phyloP scores from a whole-genome alignment of 1,284 basidiomycete species.

The Boletus smithii region DNA sequence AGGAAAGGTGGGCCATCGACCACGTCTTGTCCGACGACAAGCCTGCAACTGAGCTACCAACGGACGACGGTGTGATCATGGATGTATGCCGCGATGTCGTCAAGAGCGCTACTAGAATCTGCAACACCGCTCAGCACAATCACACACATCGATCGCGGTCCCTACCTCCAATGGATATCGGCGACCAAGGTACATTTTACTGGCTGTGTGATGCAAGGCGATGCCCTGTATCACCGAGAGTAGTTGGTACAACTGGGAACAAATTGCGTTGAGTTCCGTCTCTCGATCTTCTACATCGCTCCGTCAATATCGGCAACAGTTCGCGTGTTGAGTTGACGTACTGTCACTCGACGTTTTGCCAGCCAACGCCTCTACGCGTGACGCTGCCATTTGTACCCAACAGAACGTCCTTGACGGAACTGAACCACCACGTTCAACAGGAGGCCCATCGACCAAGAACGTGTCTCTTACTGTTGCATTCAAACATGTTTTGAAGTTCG shows the following conservation, averaged over 20 bases:
- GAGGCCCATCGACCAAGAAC: slow-evolving; percentile 1
- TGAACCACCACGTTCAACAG: slow-evolving; percentile 26
- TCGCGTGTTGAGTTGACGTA: slow-evolving; percentile 22
- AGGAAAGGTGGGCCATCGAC: slow-evolving; percentile 43
- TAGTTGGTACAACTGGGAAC: slow-evolving; percentile 52
- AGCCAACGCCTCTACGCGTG: slow-evolving; percentile 41
- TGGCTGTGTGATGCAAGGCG: slow-evolving; percentile 63
- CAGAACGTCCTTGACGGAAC: slow-evolving; percentile 58
- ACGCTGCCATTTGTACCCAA: slow-evolving; percentile 48
- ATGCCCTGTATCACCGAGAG: slow-evolving; percentile 78
- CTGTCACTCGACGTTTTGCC: slow-evolving; percentile 39
- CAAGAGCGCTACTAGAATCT: slow-evolving; percentile 67
- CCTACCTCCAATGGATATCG: slow-evolving; percentile 69
- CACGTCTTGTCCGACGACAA: slow-evolving; percentile 23
- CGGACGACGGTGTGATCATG: slow-evolving; percentile 33
- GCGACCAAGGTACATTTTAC: slow-evolving; percentile 69
- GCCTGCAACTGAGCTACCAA: slow-evolving; percentile 13
- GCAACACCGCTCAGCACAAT: slow-evolving; percentile 5
- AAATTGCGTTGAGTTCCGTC: slow-evolving; percentile 42
- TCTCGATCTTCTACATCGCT: slow-evolving; percentile 40
- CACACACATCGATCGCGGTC: background rate
- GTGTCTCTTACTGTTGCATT: slow-evolving; percentile 63
- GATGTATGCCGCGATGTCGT: slow-evolving; percentile 60
- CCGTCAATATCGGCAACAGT: slow-evolving; percentile 7
- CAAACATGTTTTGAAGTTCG: slow-evolving; percentile 67